These are phyloP conservation scores for Tephrocybe sp. DNA, from an alignment of 768 basidiomycete species.

Conservation along the genomic window DNA sequence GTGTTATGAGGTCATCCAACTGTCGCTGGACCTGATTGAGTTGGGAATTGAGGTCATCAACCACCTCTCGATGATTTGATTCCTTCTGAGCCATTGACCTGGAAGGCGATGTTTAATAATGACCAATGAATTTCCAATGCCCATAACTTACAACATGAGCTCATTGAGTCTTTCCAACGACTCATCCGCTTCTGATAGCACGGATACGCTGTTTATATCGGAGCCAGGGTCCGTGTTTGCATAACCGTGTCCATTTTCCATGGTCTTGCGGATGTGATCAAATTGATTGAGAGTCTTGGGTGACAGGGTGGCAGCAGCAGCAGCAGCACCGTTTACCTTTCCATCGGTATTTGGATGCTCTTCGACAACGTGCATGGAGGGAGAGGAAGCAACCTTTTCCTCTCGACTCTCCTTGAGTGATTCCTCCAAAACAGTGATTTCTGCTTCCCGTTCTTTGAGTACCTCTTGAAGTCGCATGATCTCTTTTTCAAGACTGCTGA, in stretches of 20 bases:
- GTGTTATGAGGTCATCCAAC: conserved; percentile 75
- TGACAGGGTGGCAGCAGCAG: conserved; percentile 45
- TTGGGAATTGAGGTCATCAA: conserved; percentile 69
- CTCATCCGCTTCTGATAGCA: conserved; percentile 59
- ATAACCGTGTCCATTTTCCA: conserved; percentile 49
- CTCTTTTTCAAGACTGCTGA: conserved; percentile 86
- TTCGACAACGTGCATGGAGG: conserved; percentile 9
- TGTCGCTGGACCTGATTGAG: conserved; percentile 69
- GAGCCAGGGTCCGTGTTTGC: conserved; percentile 34
- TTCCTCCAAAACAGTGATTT: conserved; percentile 75
- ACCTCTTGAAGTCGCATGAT: conserved; percentile 95
- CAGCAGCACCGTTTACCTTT: conserved; percentile 19
- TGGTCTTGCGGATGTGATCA: conserved; percentile 65
- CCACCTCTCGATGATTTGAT: conserved; percentile 78
- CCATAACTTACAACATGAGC: conserved; percentile 76
- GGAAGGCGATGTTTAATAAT: conserved; percentile 12
- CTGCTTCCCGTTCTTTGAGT: conserved; percentile 86
- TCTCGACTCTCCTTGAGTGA: conserved; percentile 39
- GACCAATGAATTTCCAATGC: background rate
- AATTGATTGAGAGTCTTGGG: conserved; percentile 74
- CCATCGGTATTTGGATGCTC: conserved; percentile 22
- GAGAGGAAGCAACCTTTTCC: conserved; percentile 17
- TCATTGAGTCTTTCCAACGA: conserved; percentile 82
- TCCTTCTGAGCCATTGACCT: conserved; percentile 99
- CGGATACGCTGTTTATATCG: conserved; percentile 30